These are phyloP conservation scores for Globisporangium takayamanum DNA, from an alignment of 352 stramenopile genomes.

Conservation along the genomic window DNA sequence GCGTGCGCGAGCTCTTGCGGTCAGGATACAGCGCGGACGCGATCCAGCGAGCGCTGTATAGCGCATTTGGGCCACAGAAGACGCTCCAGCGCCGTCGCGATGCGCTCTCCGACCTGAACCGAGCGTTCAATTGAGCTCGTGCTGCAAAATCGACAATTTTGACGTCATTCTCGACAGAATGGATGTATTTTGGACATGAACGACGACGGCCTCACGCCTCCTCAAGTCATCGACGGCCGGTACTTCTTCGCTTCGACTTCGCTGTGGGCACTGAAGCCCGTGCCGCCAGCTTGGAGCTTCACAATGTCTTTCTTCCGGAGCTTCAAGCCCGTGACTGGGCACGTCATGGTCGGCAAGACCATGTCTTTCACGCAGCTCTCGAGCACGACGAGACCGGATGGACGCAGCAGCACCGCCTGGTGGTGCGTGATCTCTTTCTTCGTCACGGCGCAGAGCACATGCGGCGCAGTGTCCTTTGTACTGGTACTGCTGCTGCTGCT, in stretches of 20 bases:
- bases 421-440: constrained; percentile 84
- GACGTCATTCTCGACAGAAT: neutral
- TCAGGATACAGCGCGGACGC: constrained; percentile 11
- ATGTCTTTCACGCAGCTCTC: constrained; percentile 78
- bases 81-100: constrained; percentile 29
- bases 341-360: constrained; percentile 83
- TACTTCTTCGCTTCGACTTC: constrained; percentile 87
- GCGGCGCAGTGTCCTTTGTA: constrained; percentile 12
- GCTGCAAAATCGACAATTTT: neutral
- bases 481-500: neutral
- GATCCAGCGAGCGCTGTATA: constrained; percentile 41
- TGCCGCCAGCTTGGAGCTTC: constrained; percentile 64
- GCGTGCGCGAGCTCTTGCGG: constrained; percentile 40
- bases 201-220: neutral
- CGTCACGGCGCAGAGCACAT: constrained; percentile 68
- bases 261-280: constrained; percentile 81
- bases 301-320: constrained; percentile 85
- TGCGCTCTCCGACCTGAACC: constrained; percentile 35
- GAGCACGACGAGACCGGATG: constrained; percentile 75
- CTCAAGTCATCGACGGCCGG: constrained; percentile 75
- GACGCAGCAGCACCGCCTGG: constrained; percentile 63
- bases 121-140: constrained; percentile 21
- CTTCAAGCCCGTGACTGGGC: constrained; percentile 76
- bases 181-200: neutral
- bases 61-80: constrained; percentile 37